Percentiles rank a stretch among this genome's conserved stretches.
phyloP scores from a whole-genome alignment of 192 early-diverging fungal genomes.

The Gryganskiella cystojenkinii region DNA sequence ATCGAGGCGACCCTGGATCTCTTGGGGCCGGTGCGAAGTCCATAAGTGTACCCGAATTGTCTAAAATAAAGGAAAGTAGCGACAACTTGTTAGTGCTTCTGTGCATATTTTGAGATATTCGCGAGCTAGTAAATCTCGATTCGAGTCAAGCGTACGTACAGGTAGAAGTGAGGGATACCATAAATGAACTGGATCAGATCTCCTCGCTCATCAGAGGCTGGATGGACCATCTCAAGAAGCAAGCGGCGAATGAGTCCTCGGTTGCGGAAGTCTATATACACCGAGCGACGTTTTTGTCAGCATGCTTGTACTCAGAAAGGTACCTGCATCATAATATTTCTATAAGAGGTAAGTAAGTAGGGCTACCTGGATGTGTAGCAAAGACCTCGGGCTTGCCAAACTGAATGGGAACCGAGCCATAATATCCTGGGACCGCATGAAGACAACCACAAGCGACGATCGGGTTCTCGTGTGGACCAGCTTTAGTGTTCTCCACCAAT shows the following conservation, averaged over 20 bases:
- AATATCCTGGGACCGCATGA: neutral
- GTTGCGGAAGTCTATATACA: constrained; percentile 3
- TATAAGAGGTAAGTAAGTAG: no score
- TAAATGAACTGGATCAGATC: constrained; percentile 6
- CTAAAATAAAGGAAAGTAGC: neutral
- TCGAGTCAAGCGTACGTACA: neutral
- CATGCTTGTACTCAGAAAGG: no score
- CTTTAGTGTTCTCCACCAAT: constrained; percentile 5
- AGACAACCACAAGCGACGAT: constrained; percentile 5
- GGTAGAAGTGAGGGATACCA: constrained; percentile 6
- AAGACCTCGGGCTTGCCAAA: constrained; percentile 7
- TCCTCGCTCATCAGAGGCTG: constrained; percentile 7
- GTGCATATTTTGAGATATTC: no score
- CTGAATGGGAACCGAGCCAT: neutral
- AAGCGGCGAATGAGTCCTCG: constrained; percentile 1
- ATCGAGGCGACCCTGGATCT: no score
- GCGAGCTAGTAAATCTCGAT: no score
- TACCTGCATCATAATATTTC: no score
- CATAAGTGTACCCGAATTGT: no score
- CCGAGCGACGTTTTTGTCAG: no score
- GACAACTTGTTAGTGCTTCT: no score
- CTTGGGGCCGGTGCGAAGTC: no score
- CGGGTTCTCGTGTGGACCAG: neutral
- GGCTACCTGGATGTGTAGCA: constrained; percentile 9
- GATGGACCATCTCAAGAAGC: constrained; percentile 7